phyloP scores from a whole-genome alignment of 805 yeast species.

The Metschnikowia corniflorae region DNA sequence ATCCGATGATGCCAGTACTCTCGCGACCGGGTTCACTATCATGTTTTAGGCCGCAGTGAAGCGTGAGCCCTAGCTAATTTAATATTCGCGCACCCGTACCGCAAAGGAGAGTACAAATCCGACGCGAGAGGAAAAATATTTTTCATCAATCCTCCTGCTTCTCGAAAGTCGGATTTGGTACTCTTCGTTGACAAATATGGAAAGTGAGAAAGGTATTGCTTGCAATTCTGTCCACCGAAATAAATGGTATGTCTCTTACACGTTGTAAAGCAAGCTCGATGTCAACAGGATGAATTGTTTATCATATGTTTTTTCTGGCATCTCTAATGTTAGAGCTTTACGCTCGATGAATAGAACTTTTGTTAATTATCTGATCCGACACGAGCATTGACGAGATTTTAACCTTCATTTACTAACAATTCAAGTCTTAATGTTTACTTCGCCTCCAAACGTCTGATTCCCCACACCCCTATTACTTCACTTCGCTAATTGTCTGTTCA shows the following conservation, averaged over 20 bases:
- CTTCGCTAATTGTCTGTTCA: too few species aligned
- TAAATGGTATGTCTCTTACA: slow-evolving; percentile 1
- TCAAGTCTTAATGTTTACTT: too few species aligned
- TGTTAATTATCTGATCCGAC: slow-evolving; percentile 60
- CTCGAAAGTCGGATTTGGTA: too few species aligned
- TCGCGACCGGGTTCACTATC: slow-evolving; percentile 15
- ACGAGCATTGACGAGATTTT: slow-evolving; percentile 2
- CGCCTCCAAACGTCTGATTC: too few species aligned
- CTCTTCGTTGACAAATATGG: too few species aligned
- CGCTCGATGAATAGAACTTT: slow-evolving; percentile 76
- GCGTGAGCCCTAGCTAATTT: slow-evolving; percentile 6
- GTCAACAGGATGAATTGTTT: slow-evolving; percentile 34
- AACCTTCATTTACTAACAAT: too few species aligned
- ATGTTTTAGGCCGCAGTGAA: slow-evolving; percentile 15
- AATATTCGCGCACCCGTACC: slow-evolving; percentile 13
- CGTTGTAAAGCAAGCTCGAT: not conserved
- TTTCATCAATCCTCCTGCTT: too few species aligned
- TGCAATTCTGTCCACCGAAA: not conserved
- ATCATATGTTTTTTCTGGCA: slow-evolving; percentile 75
- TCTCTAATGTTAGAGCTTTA: slow-evolving; percentile 84
- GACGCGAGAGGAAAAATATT: too few species aligned
- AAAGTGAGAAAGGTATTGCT: too few species aligned
- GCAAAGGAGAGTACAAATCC: slow-evolving; percentile 5
- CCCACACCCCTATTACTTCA: too few species aligned
- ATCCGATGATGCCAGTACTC: slow-evolving; percentile 14